Percentiles rank a stretch among this genome's conserved stretches.
Evolutionary conservation across 371 early-diverging fungal species (phyloP).

Genomic region (Catenaria anguillulae): DNA sequence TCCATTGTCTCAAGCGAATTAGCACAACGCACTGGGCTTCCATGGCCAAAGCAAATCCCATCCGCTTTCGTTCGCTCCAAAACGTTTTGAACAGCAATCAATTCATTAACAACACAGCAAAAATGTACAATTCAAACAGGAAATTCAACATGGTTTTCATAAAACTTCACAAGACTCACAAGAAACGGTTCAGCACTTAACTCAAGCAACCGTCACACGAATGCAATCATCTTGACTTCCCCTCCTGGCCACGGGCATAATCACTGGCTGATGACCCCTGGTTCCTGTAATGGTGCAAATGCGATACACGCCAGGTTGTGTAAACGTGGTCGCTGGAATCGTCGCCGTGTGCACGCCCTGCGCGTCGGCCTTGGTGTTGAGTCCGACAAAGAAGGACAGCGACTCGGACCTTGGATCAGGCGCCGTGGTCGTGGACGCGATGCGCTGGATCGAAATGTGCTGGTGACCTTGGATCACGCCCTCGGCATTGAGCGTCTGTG

Average conservation of each 20-base stretch:
- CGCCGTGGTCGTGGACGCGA: constrained; percentile 1
- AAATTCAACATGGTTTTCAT: no score
- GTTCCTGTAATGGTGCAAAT: constrained; percentile 21
- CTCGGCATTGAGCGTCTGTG: constrained; percentile 18
- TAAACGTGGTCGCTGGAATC: constrained; percentile 12
- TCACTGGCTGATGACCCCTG: constrained; percentile 16
- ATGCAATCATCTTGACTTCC: constrained; percentile 28
- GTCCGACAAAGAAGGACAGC: constrained; percentile 22
- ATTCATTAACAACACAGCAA: no score
- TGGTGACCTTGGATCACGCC: constrained; percentile 21
- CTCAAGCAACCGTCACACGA: constrained; percentile 9
- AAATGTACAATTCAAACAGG: no score
- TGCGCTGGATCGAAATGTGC: constrained; percentile 19
- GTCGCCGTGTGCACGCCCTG: constrained; percentile 8
- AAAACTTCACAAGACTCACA: no score
- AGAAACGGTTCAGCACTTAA: no score
- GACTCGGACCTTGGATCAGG: constrained; percentile 11
- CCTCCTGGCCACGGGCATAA: constrained; percentile 25
- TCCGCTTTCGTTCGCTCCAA: no score
- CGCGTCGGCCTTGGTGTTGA: constrained; percentile 14
- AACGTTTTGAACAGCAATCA: no score
- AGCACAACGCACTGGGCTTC: no score
- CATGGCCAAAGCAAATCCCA: no score
- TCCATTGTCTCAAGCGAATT: no score
- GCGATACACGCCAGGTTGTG: constrained; percentile 14